Evolutionary conservation across 345 rosid genomes (phyloP), one percentile per base, ranked within the genome.

Genomic region (Melaleuca quinquenervia): DNA sequence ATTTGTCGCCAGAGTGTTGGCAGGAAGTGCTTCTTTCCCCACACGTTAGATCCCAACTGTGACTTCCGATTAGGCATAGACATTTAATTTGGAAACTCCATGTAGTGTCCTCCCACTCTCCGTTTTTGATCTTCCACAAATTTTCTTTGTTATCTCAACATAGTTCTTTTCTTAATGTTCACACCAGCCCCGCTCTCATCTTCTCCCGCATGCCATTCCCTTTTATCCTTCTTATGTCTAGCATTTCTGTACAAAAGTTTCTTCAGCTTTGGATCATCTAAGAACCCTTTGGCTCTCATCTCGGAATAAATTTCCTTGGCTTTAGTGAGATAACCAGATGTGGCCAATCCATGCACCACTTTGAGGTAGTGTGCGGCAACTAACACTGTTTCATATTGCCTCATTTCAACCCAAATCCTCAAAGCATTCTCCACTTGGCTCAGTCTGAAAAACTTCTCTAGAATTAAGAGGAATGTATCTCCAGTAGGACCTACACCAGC

Each of bases 381-480:
- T 50, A 94, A 91, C 58, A 50, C 85, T 70, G 93, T 86, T 87
- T 91, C 93, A 90, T 92, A 92, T 58, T 85, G 90, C 91, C 88
- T 88, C 97, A 95, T 94, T 91, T 94, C 95, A 27, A 82, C 80
- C 99, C 96, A 95, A 50, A 94, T 89, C 91, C 91, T 93, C 91
- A 96, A 84, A 82, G 95, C 94, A 87, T 90, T 89, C 86, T 94
- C 95, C 13, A 95, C 93, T 88, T 94, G 95, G 86, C 90, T 88
- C 84, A 89, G 84, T 88, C 90, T 91, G 86, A 96, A 91, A 83
- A 92, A 86, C 86, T 91, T 95, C 26, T 85, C 83, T 83, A 96
- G 91, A 89, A 96, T 13, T 82, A 94, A 87, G 84, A 90, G 91
- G 90, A 96, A 94, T 22, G 95, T 91, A 62, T 92, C 94, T 84